These are phyloP conservation scores for Phytophthora palmivora DNA, from an alignment of 352 stramenopile genomes.

Conservation along the genomic window DNA sequence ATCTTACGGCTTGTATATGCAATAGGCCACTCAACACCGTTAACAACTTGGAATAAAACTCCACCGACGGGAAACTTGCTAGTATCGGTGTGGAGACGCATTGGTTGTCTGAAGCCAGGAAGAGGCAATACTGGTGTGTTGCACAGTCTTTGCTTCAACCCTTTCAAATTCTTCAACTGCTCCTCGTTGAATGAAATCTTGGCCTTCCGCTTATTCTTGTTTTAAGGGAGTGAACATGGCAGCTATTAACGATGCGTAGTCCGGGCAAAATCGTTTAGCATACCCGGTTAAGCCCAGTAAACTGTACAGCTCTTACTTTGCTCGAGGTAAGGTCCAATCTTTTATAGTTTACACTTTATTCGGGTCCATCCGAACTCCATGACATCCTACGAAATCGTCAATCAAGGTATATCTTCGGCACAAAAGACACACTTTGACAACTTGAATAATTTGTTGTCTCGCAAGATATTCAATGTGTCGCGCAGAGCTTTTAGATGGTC, in stretches of 20 bases:
- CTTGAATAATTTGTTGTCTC: too few species aligned
- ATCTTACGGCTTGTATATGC: background rate
- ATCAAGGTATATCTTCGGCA: too few species aligned
- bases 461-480: too few species aligned
- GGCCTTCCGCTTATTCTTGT: constrained; percentile 14
- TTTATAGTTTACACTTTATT: too few species aligned
- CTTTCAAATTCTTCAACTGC: constrained; percentile 23
- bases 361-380: too few species aligned
- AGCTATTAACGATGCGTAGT: constrained; percentile 8
- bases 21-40: background rate
- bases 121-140: constrained; percentile 11
- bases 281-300: constrained; percentile 31
- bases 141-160: constrained; percentile 1
- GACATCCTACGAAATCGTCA: too few species aligned
- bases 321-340: too few species aligned
- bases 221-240: constrained; percentile 13
- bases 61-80: constrained; percentile 2
- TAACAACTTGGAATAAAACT: background rate
- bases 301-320: constrained; percentile 20
- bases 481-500: too few species aligned
- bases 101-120: constrained; percentile 9
- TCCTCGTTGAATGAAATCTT: constrained; percentile 9
- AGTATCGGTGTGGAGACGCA: constrained; percentile 15
- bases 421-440: too few species aligned
- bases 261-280: constrained; percentile 21